phyloP scores from a whole-genome alignment of 345 rosid genomes.

The Arabidopsis arenosa region DNA sequence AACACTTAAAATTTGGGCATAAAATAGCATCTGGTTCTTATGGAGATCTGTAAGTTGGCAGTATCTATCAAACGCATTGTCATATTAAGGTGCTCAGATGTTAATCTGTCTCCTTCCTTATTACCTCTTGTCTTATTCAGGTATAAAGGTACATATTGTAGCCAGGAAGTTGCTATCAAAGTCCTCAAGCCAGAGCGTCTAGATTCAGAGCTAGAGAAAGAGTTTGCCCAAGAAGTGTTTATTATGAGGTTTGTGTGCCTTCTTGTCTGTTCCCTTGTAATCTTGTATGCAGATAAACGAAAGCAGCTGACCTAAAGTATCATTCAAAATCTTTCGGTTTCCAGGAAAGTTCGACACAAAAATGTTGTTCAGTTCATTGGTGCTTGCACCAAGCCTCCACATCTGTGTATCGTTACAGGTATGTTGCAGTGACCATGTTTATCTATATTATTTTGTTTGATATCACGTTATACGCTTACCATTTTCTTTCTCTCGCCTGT shows the following conservation, averaged over 20 bases:
- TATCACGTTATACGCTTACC: constrained; percentile 17
- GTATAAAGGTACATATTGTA: constrained; percentile 89
- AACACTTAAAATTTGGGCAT: constrained; percentile 68
- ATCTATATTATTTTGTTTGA: constrained; percentile 4
- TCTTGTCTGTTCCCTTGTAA: constrained; percentile 15
- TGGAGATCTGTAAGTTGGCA: constrained; percentile 87
- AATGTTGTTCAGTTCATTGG: constrained; percentile 98
- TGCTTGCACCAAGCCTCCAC: constrained; percentile 95
- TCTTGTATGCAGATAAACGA: constrained; percentile 15
- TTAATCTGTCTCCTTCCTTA: constrained; percentile 12
- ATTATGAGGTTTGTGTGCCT: constrained; percentile 78
- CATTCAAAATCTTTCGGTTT: constrained; percentile 35
- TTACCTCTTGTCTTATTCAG: constrained; percentile 48
- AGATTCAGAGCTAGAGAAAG: constrained; percentile 82
- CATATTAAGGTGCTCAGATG: constrained; percentile 26
- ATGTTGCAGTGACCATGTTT: constrained; percentile 29
- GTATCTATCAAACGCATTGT: constrained; percentile 20
- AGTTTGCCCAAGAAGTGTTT: constrained; percentile 95
- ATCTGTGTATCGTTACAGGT: constrained; percentile 94
- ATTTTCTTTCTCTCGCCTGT: constrained; percentile 28
- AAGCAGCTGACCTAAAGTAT: constrained; percentile 22
- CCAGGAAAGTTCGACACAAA: constrained; percentile 94
- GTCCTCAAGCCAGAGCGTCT: constrained; percentile 92
- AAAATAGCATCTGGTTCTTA: constrained; percentile 97
- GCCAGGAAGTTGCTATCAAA: constrained; percentile 98